These are phyloP conservation scores for Fusarium sp. DNA, from an alignment of 2,329 filamentous ascomycete species.

Conservation along the genomic window DNA sequence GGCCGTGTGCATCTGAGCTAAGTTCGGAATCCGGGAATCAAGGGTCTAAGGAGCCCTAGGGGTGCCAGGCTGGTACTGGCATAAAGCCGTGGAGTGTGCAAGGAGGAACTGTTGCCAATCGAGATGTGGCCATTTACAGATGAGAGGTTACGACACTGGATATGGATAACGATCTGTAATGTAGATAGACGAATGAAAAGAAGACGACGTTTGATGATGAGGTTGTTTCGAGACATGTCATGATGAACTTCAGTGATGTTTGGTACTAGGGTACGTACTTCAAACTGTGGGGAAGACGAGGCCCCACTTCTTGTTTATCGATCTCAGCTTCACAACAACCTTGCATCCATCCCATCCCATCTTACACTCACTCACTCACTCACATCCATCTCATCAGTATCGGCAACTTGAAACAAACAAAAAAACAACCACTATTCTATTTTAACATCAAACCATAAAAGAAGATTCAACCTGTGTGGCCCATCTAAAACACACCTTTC, in stretches of 20 bases:
- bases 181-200: constrained; percentile 31
- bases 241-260: background rate
- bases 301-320: constrained; percentile 24
- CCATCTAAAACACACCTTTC: background rate
- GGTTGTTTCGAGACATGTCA: background rate
- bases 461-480: background rate
- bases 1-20: too few relatives aligned
- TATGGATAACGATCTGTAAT: too few relatives aligned
- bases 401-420: background rate
- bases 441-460: background rate
- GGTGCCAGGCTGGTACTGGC: background rate
- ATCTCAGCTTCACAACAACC: constrained; percentile 4
- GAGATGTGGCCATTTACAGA: background rate
- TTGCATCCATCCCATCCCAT: constrained; percentile 2
- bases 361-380: background rate
- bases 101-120: too few relatives aligned
- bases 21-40: too few relatives aligned
- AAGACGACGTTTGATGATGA: constrained; percentile 4
- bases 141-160: background rate
- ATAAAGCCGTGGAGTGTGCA: background rate
- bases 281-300: background rate
- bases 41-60: too few relatives aligned
- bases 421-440: background rate
- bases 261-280: constrained; percentile 4
- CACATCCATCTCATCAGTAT: background rate